These are phyloP conservation scores for Ogataea methanolica DNA, from an alignment of 805 yeast species.

Conservation along the genomic window DNA sequence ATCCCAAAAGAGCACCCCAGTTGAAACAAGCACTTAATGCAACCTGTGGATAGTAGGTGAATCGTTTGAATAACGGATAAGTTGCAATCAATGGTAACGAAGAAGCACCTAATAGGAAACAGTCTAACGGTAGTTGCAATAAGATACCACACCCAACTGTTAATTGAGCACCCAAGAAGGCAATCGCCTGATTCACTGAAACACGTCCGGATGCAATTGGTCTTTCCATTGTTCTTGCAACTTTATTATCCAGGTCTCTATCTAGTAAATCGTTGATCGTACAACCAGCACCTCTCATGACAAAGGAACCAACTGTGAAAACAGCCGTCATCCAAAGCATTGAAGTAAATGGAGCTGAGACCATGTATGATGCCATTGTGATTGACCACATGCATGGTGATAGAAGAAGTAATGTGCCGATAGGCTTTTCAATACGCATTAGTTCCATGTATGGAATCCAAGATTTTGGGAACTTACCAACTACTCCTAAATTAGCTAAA, in stretches of 20 bases:
- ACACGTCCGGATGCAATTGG: slow-evolving; percentile 93
- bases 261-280: slow-evolving; percentile 90
- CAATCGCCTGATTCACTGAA: slow-evolving; percentile 59
- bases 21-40: slow-evolving; percentile 77
- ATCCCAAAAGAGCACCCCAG: slow-evolving; percentile 94
- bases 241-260: slow-evolving; percentile 75
- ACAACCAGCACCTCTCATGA: slow-evolving; percentile 98
- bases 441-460: slow-evolving; percentile 89
- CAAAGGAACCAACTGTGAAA: slow-evolving; percentile 78
- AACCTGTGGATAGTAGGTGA: slow-evolving; percentile 93
- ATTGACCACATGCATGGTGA: slow-evolving; percentile 93
- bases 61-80: slow-evolving; percentile 90
- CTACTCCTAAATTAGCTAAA: slow-evolving; percentile 40
- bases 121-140: slow-evolving; percentile 67
- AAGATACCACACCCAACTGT: slow-evolving; percentile 69
- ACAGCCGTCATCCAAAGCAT: slow-evolving; percentile 60
- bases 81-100: slow-evolving; percentile 77
- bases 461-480: slow-evolving; percentile 61
- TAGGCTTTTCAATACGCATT: slow-evolving; percentile 90
- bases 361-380: slow-evolving; percentile 76
- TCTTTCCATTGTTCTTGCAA: slow-evolving; percentile 80
- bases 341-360: slow-evolving; percentile 62
- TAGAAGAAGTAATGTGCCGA: slow-evolving; percentile 82
- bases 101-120: slow-evolving; percentile 78
- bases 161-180: slow-evolving; percentile 71